phyloP scores from a whole-genome alignment of 805 yeast genomes.

The Candida takata region DNA sequence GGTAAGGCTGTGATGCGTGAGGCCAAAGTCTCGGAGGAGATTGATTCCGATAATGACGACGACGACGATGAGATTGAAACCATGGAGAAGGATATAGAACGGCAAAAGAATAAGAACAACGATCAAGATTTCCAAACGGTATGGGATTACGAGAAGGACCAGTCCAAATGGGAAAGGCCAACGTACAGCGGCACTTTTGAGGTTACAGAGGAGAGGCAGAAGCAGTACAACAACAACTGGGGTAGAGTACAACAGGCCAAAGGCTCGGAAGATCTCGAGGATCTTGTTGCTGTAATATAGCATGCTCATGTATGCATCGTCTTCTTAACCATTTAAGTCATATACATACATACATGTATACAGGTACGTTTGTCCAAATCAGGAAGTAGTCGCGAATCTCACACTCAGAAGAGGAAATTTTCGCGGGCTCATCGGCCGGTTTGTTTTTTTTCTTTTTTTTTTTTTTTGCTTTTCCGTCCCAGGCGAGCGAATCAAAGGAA shows the following conservation, averaged over 20 bases:
- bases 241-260: slow-evolving; percentile 10
- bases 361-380: too few relatives aligned
- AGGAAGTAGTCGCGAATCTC: neutral
- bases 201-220: neutral
- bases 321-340: too few relatives aligned
- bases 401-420: neutral
- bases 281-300: neutral
- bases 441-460: too few relatives aligned
- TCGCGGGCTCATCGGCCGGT: neutral
- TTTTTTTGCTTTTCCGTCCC: too few relatives aligned
- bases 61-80: slow-evolving; percentile 26
- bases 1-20: slow-evolving; percentile 63
- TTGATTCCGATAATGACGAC: slow-evolving; percentile 32
- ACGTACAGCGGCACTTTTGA: slow-evolving; percentile 27
- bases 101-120: slow-evolving; percentile 28
- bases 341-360: too few relatives aligned
- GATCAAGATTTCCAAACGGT: slow-evolving; percentile 29
- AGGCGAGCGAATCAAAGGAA: too few relatives aligned
- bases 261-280: neutral
- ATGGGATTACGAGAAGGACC: slow-evolving; percentile 60
- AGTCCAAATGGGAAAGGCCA: slow-evolving; percentile 49
- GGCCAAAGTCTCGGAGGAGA: slow-evolving; percentile 15
- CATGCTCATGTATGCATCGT: too few relatives aligned
- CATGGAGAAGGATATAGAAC: slow-evolving; percentile 25
- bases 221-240: slow-evolving; percentile 1